A percentile compares a stretch with the other conserved stretches of the same genome.
Evolutionary conservation across 2,329 filamentous ascomycete genomes (phyloP).

Genomic region (Alternaria arborescens): DNA sequence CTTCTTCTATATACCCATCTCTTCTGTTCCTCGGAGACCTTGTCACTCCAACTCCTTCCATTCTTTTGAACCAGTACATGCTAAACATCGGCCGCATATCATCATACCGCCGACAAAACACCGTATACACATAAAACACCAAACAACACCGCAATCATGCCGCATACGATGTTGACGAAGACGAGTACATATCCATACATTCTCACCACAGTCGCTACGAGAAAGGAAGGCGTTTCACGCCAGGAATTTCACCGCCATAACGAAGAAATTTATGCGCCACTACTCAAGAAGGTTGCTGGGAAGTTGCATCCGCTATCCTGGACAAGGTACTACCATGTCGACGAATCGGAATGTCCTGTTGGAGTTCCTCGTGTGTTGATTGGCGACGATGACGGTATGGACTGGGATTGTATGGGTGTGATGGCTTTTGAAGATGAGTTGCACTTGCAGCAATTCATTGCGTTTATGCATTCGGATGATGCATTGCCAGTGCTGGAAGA

Average conservation of each 20-base stretch:
- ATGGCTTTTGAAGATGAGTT: slow-evolving; percentile 32
- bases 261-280: slow-evolving; percentile 20
- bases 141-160: neutral
- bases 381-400: slow-evolving; percentile 20
- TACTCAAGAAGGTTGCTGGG: slow-evolving; percentile 22
- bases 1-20: neutral
- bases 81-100: slow-evolving; percentile 1
- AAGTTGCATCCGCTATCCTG: slow-evolving; percentile 28
- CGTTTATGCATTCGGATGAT: slow-evolving; percentile 27
- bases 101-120: neutral
- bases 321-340: slow-evolving; percentile 27
- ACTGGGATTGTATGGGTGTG: slow-evolving; percentile 31
- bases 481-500: slow-evolving; percentile 21
- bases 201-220: slow-evolving; percentile 21
- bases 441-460: slow-evolving; percentile 31
- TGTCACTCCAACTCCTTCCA: neutral
- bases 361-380: slow-evolving; percentile 22
- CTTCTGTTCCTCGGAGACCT: neutral
- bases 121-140: neutral
- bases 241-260: slow-evolving; percentile 25
- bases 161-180: neutral
- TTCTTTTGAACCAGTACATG: neutral
- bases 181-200: slow-evolving; percentile 25
- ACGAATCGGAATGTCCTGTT: slow-evolving; percentile 20
- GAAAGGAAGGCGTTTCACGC: slow-evolving; percentile 25